Evolutionary conservation across 768 basidiomycete genomes (phyloP), one percentile per base, ranked within the genome.

Genomic region (Suillus decipiens): DNA sequence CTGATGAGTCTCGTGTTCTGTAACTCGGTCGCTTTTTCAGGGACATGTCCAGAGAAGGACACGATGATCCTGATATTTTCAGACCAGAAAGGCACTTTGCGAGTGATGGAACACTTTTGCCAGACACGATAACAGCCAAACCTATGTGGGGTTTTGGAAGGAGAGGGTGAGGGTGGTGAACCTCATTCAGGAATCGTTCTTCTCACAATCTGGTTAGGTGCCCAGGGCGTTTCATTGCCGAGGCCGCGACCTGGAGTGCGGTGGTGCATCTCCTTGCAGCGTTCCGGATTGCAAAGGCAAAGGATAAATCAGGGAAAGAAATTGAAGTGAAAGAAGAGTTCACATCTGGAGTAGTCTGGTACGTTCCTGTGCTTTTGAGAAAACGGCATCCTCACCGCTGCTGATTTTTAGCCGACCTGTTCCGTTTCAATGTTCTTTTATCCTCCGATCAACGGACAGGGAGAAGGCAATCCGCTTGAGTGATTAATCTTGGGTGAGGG

Each of bases 291-390:
- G 31, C 28, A 9, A 51, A 51, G 28, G 8, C 55, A 42, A 76
- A 59, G 63, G 75, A 72, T 33, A 48, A 37, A 22, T 39, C n/a
- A 33, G 74, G 75, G 28, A 64, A 39, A n/a, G 71, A 51, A 31
- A 51, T 75, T 17, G 70, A 68, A 43, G 67, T 71, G 0, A 71
- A 68, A 53, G 71, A 72, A 62, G 65, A 72, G 19, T 76, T 76
- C 65, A 73, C 69, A 11, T 61, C 70, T 47, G 74, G 74, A n/a
- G 69, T 77, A 41, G 65, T 76, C 64, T 71, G 69, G 74, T 75
- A 15, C n/a, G 75, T 66, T 66, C 54, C 63, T 61, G 37, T 33
- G 39, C 22, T 34, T 61, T 62, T 48, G 60, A 22, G 55, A 31
- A 17, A 10, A 31, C 42, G 59, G 56, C 59, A 34, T 53, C 51